Percentiles rank a stretch among this genome's conserved stretches.
These are phyloP conservation scores for Lolium perenne DNA, from an alignment of 176 grass and related monocot genomes.

Conservation along the genomic window DNA sequence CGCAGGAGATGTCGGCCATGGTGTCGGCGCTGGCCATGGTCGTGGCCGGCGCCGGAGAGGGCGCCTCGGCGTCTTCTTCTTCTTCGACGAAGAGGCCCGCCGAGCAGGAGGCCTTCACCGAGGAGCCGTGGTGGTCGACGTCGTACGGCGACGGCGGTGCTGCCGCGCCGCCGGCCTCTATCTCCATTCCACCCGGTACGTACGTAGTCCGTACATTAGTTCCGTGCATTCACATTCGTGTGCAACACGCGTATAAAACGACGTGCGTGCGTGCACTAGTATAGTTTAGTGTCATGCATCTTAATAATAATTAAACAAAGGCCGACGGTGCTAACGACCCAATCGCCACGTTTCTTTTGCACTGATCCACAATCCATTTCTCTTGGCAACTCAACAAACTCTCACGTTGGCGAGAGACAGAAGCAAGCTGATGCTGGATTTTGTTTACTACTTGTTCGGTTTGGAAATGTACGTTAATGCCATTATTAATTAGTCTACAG, in stretches of 20 bases:
- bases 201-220: neutral
- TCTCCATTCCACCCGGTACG: constrained; percentile 27
- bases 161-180: neutral
- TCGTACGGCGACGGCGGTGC: constrained; percentile 16
- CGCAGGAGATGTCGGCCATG: constrained; percentile 75
- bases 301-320: neutral
- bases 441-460: neutral
- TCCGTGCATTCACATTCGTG: neutral
- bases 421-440: neutral
- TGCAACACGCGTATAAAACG: constrained; percentile 5
- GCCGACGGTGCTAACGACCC: neutral
- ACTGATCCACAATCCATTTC: neutral
- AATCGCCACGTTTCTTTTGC: neutral
- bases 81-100: constrained; percentile 32
- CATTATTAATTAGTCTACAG: too few relatives aligned
- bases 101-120: constrained; percentile 24
- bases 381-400: neutral
- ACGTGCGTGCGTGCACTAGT: neutral
- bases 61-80: neutral
- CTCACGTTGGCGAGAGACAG: neutral
- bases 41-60: constrained; percentile 44
- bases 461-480: neutral
- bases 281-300: neutral
- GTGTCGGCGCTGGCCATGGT: constrained; percentile 70
- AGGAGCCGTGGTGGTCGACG: constrained; percentile 32